phyloP scores from a whole-genome alignment of 208 protist species.

The Endotrypanum monterogeii region DNA sequence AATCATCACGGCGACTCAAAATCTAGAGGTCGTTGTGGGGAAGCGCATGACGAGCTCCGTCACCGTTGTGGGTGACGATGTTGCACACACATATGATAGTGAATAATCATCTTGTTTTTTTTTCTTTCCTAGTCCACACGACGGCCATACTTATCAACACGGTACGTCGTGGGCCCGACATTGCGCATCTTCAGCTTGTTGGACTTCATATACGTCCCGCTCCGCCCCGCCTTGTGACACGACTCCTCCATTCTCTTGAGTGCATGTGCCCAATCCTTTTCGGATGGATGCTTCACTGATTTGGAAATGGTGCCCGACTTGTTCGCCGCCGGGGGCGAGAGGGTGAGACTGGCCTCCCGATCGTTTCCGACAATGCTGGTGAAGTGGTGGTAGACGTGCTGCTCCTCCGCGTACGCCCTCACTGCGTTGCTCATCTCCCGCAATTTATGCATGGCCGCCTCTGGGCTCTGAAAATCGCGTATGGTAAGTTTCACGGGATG shows the following conservation, averaged over 20 bases:
- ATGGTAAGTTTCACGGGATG: constrained; percentile 85
- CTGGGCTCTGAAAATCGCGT: constrained; percentile 76
- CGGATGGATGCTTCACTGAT: constrained; percentile 61
- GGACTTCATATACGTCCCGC: constrained; percentile 77
- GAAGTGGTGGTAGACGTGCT: constrained; percentile 75
- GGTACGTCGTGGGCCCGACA: constrained; percentile 67
- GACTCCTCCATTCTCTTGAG: constrained; percentile 71
- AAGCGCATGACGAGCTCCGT: neutral
- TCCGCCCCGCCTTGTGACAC: constrained; percentile 66
- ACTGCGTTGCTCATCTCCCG: constrained; percentile 86
- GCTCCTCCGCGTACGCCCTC: constrained; percentile 55
- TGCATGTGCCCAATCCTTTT: constrained; percentile 82
- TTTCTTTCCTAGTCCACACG: constrained; percentile 58
- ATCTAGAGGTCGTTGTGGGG: neutral
- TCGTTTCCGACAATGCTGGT: constrained; percentile 82
- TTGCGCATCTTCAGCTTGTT: constrained; percentile 69
- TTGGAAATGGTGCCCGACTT: constrained; percentile 60
- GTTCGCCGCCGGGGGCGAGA: constrained; percentile 57
- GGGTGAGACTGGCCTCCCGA: constrained; percentile 65
- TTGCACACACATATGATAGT: neutral
- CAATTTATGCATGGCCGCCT: constrained; percentile 73
- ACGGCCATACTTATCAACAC: constrained; percentile 89
- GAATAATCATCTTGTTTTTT: neutral
- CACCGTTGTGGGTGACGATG: neutral
- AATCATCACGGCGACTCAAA: neutral